phyloP scores from a whole-genome alignment of 176 grass and related monocot species.

The Aegilops tauschii region DNA sequence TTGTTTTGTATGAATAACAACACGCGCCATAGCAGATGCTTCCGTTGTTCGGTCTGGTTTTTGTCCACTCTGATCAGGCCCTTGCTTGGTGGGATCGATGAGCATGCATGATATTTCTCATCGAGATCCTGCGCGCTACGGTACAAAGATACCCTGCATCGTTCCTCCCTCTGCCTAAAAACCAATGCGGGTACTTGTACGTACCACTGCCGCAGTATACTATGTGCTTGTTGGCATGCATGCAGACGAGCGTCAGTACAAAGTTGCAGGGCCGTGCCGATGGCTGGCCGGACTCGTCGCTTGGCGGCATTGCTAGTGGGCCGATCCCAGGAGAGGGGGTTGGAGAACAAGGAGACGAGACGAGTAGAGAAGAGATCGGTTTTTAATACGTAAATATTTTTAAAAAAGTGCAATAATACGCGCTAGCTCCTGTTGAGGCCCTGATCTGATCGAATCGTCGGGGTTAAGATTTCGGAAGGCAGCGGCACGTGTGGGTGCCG shows the following conservation, averaged over 20 bases:
- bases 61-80: conserved; percentile 14
- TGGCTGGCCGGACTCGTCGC: neutral
- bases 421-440: neutral
- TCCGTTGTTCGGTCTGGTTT: neutral
- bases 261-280: neutral
- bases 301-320: conserved; percentile 17
- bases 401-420: neutral
- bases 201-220: neutral
- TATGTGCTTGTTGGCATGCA: neutral
- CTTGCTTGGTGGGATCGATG: conserved; percentile 21
- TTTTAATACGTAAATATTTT: neutral
- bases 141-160: conserved; percentile 16
- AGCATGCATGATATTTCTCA: neutral
- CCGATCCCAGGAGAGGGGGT: conserved; percentile 1
- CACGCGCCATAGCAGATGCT: neutral
- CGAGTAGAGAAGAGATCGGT: neutral
- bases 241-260: conserved; percentile 33
- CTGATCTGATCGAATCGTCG: neutral
- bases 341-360: neutral
- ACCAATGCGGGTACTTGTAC: neutral
- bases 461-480: neutral
- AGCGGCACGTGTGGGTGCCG: neutral
- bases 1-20: neutral
- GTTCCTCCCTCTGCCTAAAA: neutral
- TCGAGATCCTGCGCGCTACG: conserved; percentile 23